A percentile compares a stretch with the other conserved stretches of the same genome.
phyloP scores from a whole-genome alignment of 1,139 yeast species.

The Pichia sp. region DNA sequence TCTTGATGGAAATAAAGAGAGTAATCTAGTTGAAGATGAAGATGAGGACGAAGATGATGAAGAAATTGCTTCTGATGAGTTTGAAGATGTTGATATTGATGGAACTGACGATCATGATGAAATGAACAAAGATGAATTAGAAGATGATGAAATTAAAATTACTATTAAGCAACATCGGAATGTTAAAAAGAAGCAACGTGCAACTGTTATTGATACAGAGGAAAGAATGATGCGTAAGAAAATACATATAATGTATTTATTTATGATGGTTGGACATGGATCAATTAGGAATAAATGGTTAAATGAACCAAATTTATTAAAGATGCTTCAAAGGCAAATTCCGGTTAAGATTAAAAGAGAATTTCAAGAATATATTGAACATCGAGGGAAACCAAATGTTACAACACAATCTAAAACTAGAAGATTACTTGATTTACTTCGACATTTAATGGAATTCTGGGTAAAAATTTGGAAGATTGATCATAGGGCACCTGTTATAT shows the following conservation, averaged over 20 bases:
- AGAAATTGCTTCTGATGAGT: conserved; percentile 28
- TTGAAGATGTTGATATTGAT: conserved; percentile 32
- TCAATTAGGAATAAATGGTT: conserved; percentile 69
- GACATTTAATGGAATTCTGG: conserved; percentile 59
- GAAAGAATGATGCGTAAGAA: conserved; percentile 45
- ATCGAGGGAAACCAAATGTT: conserved; percentile 12
- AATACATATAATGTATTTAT: conserved; percentile 56
- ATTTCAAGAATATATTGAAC: conserved; percentile 25
- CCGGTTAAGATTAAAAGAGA: conserved; percentile 38
- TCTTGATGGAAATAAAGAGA: neutral
- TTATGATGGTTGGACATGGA: conserved; percentile 59
- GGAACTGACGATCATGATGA: conserved; percentile 5
- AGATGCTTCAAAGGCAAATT: conserved; percentile 36
- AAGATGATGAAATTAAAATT: conserved; percentile 19
- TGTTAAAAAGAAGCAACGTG: conserved; percentile 24
- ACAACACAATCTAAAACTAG: conserved; percentile 50
- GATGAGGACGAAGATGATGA: conserved; percentile 18
- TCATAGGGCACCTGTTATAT: conserved; percentile 29
- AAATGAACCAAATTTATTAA: conserved; percentile 28
- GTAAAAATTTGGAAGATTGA: conserved; percentile 43
- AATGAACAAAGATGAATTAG: conserved; percentile 5
- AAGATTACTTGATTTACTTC: conserved; percentile 65
- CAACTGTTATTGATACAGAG: conserved; percentile 40
- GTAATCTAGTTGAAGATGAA: conserved; percentile 21
- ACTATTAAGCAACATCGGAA: conserved; percentile 16